Percentiles rank a stretch among this genome's conserved stretches.
Conservation (phyloP, 1,284 basidiomycete genomes). For the Ganoderma meredithae region DNA sequence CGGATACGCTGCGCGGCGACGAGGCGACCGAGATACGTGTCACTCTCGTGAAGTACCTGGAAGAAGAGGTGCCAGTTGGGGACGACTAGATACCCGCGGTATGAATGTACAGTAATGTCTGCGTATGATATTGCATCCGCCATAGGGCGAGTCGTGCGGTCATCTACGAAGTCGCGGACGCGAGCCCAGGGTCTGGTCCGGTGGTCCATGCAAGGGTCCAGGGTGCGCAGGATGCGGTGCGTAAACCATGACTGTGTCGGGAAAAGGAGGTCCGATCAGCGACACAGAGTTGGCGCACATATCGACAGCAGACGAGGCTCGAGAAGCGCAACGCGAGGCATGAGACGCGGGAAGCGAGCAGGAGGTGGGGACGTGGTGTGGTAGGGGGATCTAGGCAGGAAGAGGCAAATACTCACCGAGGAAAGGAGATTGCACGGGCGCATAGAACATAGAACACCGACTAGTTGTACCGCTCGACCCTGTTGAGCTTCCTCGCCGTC, state of each 20-base stretch:
- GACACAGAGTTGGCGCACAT: constrained; percentile 2
- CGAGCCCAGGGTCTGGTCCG: neutral
- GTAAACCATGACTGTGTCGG: constrained; percentile 9
- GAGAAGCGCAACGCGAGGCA: neutral
- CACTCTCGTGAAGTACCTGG: constrained; percentile 88
- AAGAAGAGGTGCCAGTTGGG: constrained; percentile 90
- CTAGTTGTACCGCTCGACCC: constrained; percentile 53
- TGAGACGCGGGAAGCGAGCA: neutral
- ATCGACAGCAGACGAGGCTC: neutral
- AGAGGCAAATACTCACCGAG: constrained; percentile 11
- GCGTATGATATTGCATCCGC: constrained; percentile 15
- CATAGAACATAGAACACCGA: neutral
- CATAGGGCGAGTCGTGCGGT: neutral
- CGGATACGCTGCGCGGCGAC: constrained; percentile 92
- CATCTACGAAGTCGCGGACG: neutral
- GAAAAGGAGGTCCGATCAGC: constrained; percentile 18
- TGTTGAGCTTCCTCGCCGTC: constrained; percentile 88
- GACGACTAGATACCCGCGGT: constrained; percentile 63
- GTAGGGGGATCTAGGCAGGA: neutral
- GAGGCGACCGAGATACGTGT: constrained; percentile 96
- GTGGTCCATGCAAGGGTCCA: constrained; percentile 9
- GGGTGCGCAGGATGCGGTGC: neutral
- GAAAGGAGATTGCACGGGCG: neutral
- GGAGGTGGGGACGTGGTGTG: neutral
- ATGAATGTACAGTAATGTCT: constrained; percentile 32